Evolutionary conservation across 352 stramenopile species (phyloP).

Genomic region (Phytophthora hibernalis): DNA sequence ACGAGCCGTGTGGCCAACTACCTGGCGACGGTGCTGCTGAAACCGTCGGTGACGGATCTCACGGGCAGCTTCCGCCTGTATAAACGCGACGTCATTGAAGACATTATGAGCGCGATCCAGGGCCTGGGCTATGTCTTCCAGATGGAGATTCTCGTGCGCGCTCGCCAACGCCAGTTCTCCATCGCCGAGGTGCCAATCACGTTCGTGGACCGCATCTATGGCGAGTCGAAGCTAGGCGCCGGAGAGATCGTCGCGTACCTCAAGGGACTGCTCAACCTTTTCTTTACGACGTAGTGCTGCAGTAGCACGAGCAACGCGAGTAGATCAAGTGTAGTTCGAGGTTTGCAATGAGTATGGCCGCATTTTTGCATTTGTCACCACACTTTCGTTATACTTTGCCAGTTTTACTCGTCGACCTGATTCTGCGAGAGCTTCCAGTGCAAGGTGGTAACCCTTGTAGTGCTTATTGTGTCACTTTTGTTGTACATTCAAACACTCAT

Average conservation of each 20-base stretch:
- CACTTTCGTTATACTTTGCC: slow-evolving; percentile 36
- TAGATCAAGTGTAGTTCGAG: slow-evolving; percentile 21
- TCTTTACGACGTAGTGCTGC: slow-evolving; percentile 92
- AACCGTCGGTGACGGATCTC: slow-evolving; percentile 95
- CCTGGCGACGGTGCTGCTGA: slow-evolving; percentile 96
- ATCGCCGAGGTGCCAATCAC: slow-evolving; percentile 97
- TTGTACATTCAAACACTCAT: slow-evolving; percentile 39
- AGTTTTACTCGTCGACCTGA: slow-evolving; percentile 24
- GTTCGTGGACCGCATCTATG: slow-evolving; percentile 99
- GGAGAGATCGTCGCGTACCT: slow-evolving; percentile 98
- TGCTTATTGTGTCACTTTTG: slow-evolving; percentile 21
- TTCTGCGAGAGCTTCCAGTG: background rate
- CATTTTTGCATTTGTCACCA: slow-evolving; percentile 34
- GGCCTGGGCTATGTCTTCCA: slow-evolving; percentile 98
- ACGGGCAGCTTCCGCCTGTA: slow-evolving; percentile 98
- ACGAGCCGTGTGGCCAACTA: slow-evolving; percentile 98
- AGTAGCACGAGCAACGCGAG: slow-evolving; percentile 9
- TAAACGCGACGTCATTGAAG: slow-evolving; percentile 94
- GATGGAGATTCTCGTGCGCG: slow-evolving; percentile 98
- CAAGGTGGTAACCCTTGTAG: slow-evolving; percentile 18
- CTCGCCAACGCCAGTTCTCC: slow-evolving; percentile 90
- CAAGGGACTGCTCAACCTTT: slow-evolving; percentile 95
- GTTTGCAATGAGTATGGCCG: slow-evolving; percentile 28
- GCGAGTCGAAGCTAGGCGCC: slow-evolving; percentile 97
- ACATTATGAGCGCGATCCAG: slow-evolving; percentile 93